phyloP scores from a whole-genome alignment of 257 asterid genomes.

The Salvia hispanica region DNA sequence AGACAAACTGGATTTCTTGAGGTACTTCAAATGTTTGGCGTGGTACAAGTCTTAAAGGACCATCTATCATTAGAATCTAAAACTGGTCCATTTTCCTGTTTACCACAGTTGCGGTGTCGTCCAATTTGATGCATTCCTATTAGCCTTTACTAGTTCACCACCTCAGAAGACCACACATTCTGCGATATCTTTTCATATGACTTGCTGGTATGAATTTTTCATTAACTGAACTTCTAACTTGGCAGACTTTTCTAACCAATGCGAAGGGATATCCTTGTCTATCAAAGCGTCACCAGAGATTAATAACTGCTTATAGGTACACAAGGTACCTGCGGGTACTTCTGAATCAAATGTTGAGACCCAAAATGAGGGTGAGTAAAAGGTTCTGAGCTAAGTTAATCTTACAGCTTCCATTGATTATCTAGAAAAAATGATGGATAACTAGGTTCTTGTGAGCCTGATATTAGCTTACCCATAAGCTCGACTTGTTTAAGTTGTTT shows the following conservation, averaged over 20 bases:
- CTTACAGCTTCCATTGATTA: slow-evolving; percentile 8
- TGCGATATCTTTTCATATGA: slow-evolving; percentile 7
- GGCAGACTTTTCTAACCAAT: slow-evolving; percentile 86
- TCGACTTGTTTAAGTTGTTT: slow-evolving; percentile 19
- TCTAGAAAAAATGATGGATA: slow-evolving; percentile 3
- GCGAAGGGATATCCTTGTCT: slow-evolving; percentile 85
- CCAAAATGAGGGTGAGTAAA: slow-evolving; percentile 52
- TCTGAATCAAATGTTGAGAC: slow-evolving; percentile 44
- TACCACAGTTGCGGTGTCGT: background rate
- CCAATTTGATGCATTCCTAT: slow-evolving; percentile 16
- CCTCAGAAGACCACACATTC: background rate
- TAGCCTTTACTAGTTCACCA: background rate
- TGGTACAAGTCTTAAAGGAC: too few species aligned
- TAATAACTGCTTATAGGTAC: slow-evolving; percentile 50
- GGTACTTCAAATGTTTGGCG: background rate
- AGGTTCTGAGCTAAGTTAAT: slow-evolving; percentile 24
- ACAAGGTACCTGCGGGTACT: slow-evolving; percentile 45
- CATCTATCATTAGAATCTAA: background rate
- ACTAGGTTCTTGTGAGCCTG: slow-evolving; percentile 15
- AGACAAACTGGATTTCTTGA: background rate
- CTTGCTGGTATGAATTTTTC: slow-evolving; percentile 11
- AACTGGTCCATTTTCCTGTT: background rate
- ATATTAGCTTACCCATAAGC: slow-evolving; percentile 11
- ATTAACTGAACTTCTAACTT: slow-evolving; percentile 32
- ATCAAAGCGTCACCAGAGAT: slow-evolving; percentile 83